Percentiles rank a stretch among this genome's conserved stretches.
Conservation (phyloP, 73 alveolate genomes). For the Tetrahymena malaccensis region DNA sequence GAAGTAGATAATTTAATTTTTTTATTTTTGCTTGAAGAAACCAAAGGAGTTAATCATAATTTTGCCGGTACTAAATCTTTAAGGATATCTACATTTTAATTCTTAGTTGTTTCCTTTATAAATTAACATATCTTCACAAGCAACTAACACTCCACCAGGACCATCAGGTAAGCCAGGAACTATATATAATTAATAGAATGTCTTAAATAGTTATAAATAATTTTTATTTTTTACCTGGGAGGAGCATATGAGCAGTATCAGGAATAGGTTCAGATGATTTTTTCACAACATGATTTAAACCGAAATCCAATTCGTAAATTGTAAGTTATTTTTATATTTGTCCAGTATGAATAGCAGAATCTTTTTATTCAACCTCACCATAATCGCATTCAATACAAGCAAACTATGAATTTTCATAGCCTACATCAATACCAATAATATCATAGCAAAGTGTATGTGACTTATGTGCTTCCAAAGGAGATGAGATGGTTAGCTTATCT, state of each 20-base stretch:
- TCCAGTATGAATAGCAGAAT: slow-evolving; percentile 74
- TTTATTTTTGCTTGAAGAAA: slow-evolving; percentile 13
- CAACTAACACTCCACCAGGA: slow-evolving; percentile 90
- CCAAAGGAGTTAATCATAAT: slow-evolving; percentile 32
- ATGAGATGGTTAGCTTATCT: slow-evolving; percentile 81
- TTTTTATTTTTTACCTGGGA: slow-evolving; percentile 23
- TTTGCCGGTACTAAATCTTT: slow-evolving; percentile 26
- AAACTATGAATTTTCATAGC: slow-evolving; percentile 97
- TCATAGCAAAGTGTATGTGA: slow-evolving; percentile 94
- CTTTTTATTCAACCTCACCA: slow-evolving; percentile 87
- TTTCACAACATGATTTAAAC: slow-evolving; percentile 94
- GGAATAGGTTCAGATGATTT: slow-evolving; percentile 88
- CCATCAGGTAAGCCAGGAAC: slow-evolving; percentile 97
- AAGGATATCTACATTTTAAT: slow-evolving; percentile 23
- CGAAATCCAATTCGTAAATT: slow-evolving; percentile 97
- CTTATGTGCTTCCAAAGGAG: slow-evolving; percentile 98
- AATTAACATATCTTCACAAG: slow-evolving; percentile 47
- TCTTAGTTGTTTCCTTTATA: slow-evolving; percentile 47
- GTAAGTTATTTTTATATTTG: slow-evolving; percentile 75
- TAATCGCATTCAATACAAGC: slow-evolving; percentile 96
- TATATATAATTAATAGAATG: background rate
- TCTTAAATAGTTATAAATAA: background rate
- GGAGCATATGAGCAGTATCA: slow-evolving; percentile 89
- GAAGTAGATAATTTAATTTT: slow-evolving; percentile 21
- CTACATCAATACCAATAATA: slow-evolving; percentile 98